These are phyloP conservation scores for Rhodamnia rubescens DNA, from an alignment of 345 rosid genomes.

Conservation along the genomic window DNA sequence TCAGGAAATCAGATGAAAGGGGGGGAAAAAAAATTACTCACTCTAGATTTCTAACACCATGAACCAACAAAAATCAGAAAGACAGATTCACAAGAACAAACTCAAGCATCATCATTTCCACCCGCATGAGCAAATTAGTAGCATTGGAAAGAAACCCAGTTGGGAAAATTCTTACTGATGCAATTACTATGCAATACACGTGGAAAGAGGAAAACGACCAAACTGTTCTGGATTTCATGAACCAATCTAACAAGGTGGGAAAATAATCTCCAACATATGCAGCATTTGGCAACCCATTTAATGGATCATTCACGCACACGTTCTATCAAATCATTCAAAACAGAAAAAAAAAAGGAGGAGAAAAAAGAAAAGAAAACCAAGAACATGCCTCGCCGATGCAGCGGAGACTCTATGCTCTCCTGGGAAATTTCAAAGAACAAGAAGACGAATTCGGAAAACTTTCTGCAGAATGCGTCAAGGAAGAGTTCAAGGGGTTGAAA, in stretches of 20 bases:
- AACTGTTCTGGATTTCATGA: neutral
- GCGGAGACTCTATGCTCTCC: neutral
- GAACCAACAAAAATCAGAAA: neutral
- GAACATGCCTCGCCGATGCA: neutral
- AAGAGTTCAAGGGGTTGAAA: neutral
- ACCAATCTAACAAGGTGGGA: neutral
- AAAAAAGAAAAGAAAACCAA: neutral
- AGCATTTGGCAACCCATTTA: neutral
- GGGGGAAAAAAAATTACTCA: neutral
- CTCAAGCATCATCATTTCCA: neutral
- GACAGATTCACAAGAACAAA: neutral
- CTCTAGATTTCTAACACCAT: neutral
- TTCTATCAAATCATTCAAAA: neutral
- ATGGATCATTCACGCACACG: neutral
- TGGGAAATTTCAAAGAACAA: neutral
- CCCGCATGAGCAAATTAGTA: neutral
- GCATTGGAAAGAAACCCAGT: neutral
- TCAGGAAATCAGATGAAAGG: neutral
- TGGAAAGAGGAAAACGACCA: neutral
- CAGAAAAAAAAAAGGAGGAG: accelerated
- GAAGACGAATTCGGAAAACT: neutral
- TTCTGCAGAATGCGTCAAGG: neutral
- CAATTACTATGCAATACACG: neutral
- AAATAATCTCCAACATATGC: neutral
- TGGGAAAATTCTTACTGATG: neutral